Conservation (phyloP, 495 filamentous ascomycete genomes). For the Haplographium delicatum region DNA sequence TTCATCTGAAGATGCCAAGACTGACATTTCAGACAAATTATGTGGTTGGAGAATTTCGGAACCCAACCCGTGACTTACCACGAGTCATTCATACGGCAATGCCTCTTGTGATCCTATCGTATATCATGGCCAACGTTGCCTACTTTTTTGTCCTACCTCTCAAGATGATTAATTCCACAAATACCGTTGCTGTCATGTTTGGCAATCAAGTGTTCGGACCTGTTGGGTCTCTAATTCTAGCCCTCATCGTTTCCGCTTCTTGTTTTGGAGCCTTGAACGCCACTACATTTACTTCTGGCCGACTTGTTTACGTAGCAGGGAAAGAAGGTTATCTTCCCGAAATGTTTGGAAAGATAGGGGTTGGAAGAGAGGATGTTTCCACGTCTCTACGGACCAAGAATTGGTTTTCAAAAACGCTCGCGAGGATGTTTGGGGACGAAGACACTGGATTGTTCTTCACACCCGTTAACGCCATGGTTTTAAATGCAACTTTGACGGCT, state of each 20-base stretch:
- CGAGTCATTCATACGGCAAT: slow-evolving; percentile 96
- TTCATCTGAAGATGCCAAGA: neutral
- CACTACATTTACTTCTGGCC: slow-evolving; percentile 87
- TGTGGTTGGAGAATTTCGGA: slow-evolving; percentile 91
- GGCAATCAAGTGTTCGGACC: slow-evolving; percentile 85
- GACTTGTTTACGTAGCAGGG: slow-evolving; percentile 88
- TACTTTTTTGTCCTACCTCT: slow-evolving; percentile 95
- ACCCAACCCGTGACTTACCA: slow-evolving; percentile 84
- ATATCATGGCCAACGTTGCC: slow-evolving; percentile 83
- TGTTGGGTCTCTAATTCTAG: slow-evolving; percentile 75
- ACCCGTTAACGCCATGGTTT: slow-evolving; percentile 79
- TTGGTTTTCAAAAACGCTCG: slow-evolving; percentile 52
- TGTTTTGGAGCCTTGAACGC: slow-evolving; percentile 94
- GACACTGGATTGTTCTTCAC: slow-evolving; percentile 71
- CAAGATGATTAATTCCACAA: slow-evolving; percentile 69
- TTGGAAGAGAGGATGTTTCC: slow-evolving; percentile 41
- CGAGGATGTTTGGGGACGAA: slow-evolving; percentile 53
- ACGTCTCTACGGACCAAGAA: slow-evolving; percentile 50
- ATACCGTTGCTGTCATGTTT: slow-evolving; percentile 93
- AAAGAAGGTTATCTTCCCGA: slow-evolving; percentile 91
- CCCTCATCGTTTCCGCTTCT: slow-evolving; percentile 79
- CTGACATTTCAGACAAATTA: slow-evolving; percentile 71
- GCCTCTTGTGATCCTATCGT: slow-evolving; percentile 86
- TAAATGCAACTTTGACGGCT: slow-evolving; percentile 69
- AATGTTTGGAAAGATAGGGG: slow-evolving; percentile 77